Evolutionary conservation across 345 rosid genomes (phyloP).

Genomic region (Heritiera fomes): DNA sequence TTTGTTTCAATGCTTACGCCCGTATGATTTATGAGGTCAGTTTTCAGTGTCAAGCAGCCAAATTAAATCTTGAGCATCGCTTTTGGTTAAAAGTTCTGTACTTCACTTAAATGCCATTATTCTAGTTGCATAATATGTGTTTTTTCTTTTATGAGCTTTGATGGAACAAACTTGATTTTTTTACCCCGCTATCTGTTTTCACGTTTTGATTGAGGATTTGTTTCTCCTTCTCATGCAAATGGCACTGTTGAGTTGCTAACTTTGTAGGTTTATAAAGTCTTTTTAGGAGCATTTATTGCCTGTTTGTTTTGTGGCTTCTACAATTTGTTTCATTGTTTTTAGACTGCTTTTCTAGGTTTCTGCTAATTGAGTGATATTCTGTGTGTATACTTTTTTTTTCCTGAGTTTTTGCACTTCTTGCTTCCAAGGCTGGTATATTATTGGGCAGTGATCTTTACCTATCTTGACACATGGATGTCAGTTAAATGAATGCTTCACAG

Average conservation of each 20-base stretch:
- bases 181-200: background rate
- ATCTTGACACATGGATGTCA: background rate
- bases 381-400: background rate
- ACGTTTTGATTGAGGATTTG: background rate
- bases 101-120: background rate
- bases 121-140: background rate
- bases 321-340: background rate
- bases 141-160: background rate
- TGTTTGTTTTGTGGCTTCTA: background rate
- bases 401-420: background rate
- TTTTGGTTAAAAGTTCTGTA: background rate
- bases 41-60: background rate
- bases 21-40: background rate
- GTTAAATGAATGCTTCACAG: background rate
- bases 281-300: constrained; percentile 1
- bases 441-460: constrained; percentile 1
- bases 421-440: background rate
- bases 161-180: background rate
- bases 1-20: background rate
- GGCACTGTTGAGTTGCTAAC: constrained; percentile 1
- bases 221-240: constrained; percentile 4
- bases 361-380: background rate
- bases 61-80: background rate
- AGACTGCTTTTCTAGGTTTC: background rate
- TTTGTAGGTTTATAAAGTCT: background rate